Evolutionary conservation across 2,329 filamentous ascomycete genomes (phyloP).

Genomic region (Ophiostoma australiae): DNA sequence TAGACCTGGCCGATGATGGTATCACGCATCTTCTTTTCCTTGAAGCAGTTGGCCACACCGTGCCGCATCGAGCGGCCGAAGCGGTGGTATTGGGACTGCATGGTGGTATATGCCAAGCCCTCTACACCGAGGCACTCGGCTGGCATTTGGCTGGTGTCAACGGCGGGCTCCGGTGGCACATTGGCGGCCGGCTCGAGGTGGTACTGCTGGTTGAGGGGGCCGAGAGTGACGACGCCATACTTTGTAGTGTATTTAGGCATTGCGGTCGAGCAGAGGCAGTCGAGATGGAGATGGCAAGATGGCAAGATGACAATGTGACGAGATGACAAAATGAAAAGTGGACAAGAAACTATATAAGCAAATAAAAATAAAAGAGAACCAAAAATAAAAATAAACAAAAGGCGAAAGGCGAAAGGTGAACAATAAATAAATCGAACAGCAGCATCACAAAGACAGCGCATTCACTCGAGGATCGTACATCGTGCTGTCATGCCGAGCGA

Average conservation of each 20-base stretch:
- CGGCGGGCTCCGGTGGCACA: not conserved
- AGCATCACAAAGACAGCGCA: no score
- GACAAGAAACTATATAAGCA: not conserved
- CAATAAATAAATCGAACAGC: no score
- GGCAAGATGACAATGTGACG: not conserved
- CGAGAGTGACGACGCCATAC: not conserved
- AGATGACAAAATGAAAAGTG: not conserved
- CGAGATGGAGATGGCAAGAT: not conserved
- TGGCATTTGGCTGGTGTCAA: no score
- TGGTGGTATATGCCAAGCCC: not conserved
- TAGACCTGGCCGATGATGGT: constrained; percentile 2
- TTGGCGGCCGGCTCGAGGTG: not conserved
- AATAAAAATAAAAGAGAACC: not conserved
- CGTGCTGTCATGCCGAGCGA: no score
- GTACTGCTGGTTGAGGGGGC: not conserved
- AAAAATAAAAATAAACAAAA: not conserved
- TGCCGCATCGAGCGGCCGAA: not conserved
- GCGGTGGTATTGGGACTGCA: constrained; percentile 5
- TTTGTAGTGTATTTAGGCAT: not conserved
- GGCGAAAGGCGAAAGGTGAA: not conserved
- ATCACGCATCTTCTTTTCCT: not conserved
- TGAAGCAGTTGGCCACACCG: not conserved
- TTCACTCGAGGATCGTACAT: not conserved
- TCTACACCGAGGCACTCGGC: not conserved
- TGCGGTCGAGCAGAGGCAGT: not conserved